Evolutionary conservation across 148 eudicot genomes (phyloP).

Genomic region (Cornus controversa): DNA sequence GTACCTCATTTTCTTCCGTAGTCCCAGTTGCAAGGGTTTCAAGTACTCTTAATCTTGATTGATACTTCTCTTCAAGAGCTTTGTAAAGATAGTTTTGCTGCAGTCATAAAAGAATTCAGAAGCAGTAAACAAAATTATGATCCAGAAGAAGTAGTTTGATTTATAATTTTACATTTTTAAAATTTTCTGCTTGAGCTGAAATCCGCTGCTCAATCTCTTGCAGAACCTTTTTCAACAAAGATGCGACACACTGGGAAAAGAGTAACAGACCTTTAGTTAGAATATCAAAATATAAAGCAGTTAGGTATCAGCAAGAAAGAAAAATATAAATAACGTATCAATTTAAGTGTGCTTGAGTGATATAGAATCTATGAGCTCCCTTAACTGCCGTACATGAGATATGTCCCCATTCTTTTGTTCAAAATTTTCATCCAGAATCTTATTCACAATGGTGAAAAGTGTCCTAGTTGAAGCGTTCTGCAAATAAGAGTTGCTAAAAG

Average conservation of each 20-base stretch:
- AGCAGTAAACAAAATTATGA: conserved; percentile 9
- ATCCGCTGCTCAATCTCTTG: conserved; percentile 83
- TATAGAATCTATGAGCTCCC: conserved; percentile 12
- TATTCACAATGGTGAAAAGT: conserved; percentile 66
- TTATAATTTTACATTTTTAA: conserved; percentile 49
- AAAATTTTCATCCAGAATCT: conserved; percentile 73
- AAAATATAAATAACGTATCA: not conserved
- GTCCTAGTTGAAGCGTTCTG: conserved; percentile 76
- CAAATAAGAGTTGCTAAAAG: conserved; percentile 16
- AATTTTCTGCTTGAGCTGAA: conserved; percentile 64
- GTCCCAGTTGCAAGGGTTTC: conserved; percentile 83
- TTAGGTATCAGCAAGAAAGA: not conserved
- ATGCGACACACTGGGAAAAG: conserved; percentile 59
- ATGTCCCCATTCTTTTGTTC: conserved; percentile 79
- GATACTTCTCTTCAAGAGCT: conserved; percentile 77
- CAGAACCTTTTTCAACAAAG: conserved; percentile 66
- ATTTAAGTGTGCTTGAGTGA: not conserved
- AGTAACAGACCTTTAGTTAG: conserved; percentile 11
- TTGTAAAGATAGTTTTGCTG: conserved; percentile 80
- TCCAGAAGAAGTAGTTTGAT: conserved; percentile 3
- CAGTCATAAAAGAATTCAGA: conserved; percentile 19
- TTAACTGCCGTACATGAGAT: conserved; percentile 51
- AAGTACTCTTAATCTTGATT: conserved; percentile 63
- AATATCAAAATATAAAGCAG: conserved; percentile 3
- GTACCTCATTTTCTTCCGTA: conserved; percentile 87